phyloP scores from a whole-genome alignment of 2,329 filamentous ascomycete species.

The Graphilbum sp. region DNA sequence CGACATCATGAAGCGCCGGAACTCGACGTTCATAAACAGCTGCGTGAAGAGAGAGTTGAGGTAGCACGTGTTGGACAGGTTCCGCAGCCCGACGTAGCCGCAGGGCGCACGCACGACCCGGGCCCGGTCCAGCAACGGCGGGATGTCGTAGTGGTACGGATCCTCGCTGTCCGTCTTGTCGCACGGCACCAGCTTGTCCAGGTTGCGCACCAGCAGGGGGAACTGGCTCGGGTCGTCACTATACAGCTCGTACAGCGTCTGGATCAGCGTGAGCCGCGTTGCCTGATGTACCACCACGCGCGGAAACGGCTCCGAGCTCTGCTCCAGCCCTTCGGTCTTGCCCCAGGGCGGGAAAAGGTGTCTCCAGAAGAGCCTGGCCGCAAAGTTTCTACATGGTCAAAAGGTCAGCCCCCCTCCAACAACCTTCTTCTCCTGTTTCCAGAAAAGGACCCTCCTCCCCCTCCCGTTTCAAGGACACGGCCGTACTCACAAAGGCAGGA shows the following conservation, averaged over 20 bases:
- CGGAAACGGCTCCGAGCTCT: conserved; percentile 13
- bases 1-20: conserved; percentile 68
- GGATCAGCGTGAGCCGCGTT: conserved; percentile 43
- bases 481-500: conserved; percentile 5
- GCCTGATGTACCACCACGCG: conserved; percentile 31
- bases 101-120: conserved; percentile 57
- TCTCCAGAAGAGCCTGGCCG: conserved; percentile 38
- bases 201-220: conserved; percentile 29
- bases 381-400: conserved; percentile 18
- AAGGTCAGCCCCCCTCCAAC: too few species aligned
- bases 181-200: conserved; percentile 34
- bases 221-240: conserved; percentile 34
- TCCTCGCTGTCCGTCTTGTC: conserved; percentile 23
- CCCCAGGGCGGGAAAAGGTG: conserved; percentile 46
- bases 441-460: too few species aligned
- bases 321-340: not conserved
- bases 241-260: conserved; percentile 40
- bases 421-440: too few species aligned
- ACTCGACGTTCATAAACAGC: conserved; percentile 86
- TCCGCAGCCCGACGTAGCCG: conserved; percentile 78
- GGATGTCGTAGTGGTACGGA: conserved; percentile 45
- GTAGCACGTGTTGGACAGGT: conserved; percentile 93
- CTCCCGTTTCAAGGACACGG: too few species aligned
- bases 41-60: conserved; percentile 90
- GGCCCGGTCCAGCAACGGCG: conserved; percentile 44